Base-by-base conservation (phyloP, 2,329 filamentous ascomycete genomes). In the Tolypocladium capitatum region DNA sequence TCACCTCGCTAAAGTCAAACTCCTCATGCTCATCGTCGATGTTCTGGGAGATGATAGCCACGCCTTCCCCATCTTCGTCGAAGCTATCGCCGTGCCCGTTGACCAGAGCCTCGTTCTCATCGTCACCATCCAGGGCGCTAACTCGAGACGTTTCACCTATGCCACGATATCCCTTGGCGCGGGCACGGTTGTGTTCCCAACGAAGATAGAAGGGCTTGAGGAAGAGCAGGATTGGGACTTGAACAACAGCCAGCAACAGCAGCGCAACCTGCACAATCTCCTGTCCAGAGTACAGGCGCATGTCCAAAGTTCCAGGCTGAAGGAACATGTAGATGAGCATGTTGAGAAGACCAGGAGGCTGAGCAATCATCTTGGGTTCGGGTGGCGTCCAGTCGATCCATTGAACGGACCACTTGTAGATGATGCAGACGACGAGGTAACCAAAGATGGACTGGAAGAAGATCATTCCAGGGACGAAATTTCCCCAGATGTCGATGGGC, bases 321-420 rank as follows among this genome's bases (percentile, higher is more conserved):
- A 98, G 70, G 73, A 98, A 98, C 94, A 98, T 98, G 77, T 96
- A 96, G 61, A 98, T 98, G 60, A 98, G 75, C 91, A 97, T 97
- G 76, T 98, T 98, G 52, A 98, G 72, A 51, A 98, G 74, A 59
- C 89, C 88, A 2, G 94, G 92, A 1, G 94, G 87, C 52, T 79
- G 75, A 38, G 74, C 75, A 11, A 74, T 43, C 28, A 50, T 51
- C 8, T 44, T 33, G 1, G 46, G 48, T 11, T 45, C 38, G 10
- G 24, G 24, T 0, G 2, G 8, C 13, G 42, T 51, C 80, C 43
- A 70, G 47, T 67, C 67, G 28, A 63, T 58, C 92, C 92, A 98
- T 66, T 98, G 83, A 34, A 95, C 76, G 10, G 78, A 84, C 92
- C 94, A 98, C 70, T 98, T 98, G 76, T 94, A 97, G 57, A 98